Conservation (phyloP, 192 early-diverging fungal genomes). For the Glomus cerebriforme region DNA sequence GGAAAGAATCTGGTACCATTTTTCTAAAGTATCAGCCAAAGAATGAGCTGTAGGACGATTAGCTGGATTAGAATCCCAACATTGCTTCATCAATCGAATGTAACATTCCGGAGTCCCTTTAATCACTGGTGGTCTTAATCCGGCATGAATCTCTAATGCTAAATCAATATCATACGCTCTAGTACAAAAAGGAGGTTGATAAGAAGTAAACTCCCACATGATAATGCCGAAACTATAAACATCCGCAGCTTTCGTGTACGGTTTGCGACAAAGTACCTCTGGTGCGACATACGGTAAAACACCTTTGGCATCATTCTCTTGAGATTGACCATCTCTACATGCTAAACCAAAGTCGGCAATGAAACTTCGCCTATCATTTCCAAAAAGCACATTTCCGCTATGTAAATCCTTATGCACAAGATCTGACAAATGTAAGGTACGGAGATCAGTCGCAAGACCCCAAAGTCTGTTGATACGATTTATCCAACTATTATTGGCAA, state of each 20-base stretch:
- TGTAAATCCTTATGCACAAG: not conserved
- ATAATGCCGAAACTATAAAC: conserved; percentile 10
- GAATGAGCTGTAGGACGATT: not conserved
- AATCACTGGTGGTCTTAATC: conserved; percentile 3
- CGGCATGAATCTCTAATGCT: not conserved
- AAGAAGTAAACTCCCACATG: conserved; percentile 11
- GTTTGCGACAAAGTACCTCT: not conserved
- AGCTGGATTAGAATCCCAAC: not conserved
- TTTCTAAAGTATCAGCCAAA: not conserved
- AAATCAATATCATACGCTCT: not conserved
- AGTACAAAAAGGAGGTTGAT: not conserved
- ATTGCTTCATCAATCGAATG: conserved; percentile 3
- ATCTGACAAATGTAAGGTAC: not conserved
- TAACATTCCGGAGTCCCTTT: not conserved
- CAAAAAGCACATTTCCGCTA: conserved; percentile 15
- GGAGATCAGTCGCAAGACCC: not conserved
- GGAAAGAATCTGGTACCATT: not conserved
- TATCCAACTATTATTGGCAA: conserved; percentile 32
- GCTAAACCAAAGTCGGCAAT: not conserved
- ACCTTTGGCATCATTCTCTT: not conserved
- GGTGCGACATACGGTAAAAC: conserved; percentile 6
- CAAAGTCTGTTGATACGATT: not conserved
- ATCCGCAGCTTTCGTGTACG: conserved; percentile 1
- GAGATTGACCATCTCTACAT: not conserved
- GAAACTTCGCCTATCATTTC: not conserved